Evolutionary conservation across 495 filamentous ascomycete genomes (phyloP), one percentile per base, ranked within the genome.

Genomic region (Neurospora terricola): DNA sequence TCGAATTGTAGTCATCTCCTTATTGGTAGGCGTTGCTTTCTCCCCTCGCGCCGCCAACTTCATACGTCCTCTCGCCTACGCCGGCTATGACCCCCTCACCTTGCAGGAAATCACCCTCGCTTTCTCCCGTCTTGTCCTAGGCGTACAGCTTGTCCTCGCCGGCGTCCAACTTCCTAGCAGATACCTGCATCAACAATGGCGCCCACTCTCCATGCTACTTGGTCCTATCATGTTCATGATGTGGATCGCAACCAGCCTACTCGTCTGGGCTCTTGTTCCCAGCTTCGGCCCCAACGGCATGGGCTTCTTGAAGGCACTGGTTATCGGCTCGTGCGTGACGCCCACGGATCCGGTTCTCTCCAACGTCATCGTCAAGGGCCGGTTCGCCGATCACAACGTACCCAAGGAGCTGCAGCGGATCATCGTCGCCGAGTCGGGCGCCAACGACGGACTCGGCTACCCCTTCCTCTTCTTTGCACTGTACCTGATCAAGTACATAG

Each of bases 401-500:
- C 93, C 94, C 3, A 92, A 89, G 74, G 86, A 89, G 18, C 80
- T 97, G 75, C 93, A 96, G 84, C 88, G 90, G 72, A 93, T 97
- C 72, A 94, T 97, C 75, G 88, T 94, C 70, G 94, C 94, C 0
- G 94, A 98, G 82, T 93, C 91, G 0, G 95, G 94, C 3, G 92
- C 93, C 5, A 97, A 97, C 79, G 94, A 97, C 80, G 94, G 94
- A 0, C 86, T 98, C n/a, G 94, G 94, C 0, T 96, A 96, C 77
- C 94, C 94, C 0, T 97, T 96, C 76, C 83, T 97, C 30, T 97
- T 94, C 83, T 85, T 97, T 70, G 89, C 91, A 3, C 83, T 98
- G 69, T 97, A 94, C 79, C 78, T 97, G 42, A 88, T 96, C 76
- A 91, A 94, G 81, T 95, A 92, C 76, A 85, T 83, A 4, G 88